These are phyloP conservation scores for Zygoascus sp. DNA, from an alignment of 1,139 yeast species.

Conservation along the genomic window DNA sequence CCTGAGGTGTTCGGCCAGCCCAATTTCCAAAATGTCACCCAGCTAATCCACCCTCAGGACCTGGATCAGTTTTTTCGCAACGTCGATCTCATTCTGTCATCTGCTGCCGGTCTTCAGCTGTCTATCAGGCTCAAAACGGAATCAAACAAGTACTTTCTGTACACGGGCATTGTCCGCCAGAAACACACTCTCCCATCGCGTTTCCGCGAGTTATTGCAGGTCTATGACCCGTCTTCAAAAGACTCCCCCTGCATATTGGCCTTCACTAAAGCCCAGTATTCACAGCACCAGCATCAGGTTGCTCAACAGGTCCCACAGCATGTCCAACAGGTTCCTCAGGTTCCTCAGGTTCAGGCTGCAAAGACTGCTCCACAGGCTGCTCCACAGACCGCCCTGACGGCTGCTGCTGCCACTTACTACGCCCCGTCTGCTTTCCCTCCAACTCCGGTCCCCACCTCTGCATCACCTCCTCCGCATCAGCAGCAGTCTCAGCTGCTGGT, in stretches of 20 bases:
- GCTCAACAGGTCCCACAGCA: slow-evolving; percentile 5
- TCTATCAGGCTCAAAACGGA: slow-evolving; percentile 18
- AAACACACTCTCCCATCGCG: neutral
- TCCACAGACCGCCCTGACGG: too few relatives aligned
- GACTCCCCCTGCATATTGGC: slow-evolving; percentile 5
- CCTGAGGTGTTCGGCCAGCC: slow-evolving; percentile 8
- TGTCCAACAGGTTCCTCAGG: slow-evolving; percentile 8
- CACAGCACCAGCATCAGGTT: too few relatives aligned
- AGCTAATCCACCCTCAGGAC: slow-evolving; percentile 27
- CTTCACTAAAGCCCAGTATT: slow-evolving; percentile 5
- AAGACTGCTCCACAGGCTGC: too few relatives aligned
- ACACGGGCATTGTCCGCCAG: slow-evolving; percentile 8
- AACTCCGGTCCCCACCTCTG: neutral
- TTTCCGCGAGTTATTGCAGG: neutral
- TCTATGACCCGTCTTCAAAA: slow-evolving; percentile 1
- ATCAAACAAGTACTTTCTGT: slow-evolving; percentile 9
- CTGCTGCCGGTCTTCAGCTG: slow-evolving; percentile 21
- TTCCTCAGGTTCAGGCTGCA: neutral
- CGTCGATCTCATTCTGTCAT: slow-evolving; percentile 17
- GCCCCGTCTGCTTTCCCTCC: neutral
- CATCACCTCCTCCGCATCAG: neutral
- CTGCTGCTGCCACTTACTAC: too few relatives aligned
- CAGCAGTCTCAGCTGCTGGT: neutral
- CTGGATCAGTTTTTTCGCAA: slow-evolving; percentile 23
- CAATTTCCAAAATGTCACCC: slow-evolving; percentile 15